Conservation (phyloP, 1,284 basidiomycete species). For the Ganoderma multipileum region DNA sequence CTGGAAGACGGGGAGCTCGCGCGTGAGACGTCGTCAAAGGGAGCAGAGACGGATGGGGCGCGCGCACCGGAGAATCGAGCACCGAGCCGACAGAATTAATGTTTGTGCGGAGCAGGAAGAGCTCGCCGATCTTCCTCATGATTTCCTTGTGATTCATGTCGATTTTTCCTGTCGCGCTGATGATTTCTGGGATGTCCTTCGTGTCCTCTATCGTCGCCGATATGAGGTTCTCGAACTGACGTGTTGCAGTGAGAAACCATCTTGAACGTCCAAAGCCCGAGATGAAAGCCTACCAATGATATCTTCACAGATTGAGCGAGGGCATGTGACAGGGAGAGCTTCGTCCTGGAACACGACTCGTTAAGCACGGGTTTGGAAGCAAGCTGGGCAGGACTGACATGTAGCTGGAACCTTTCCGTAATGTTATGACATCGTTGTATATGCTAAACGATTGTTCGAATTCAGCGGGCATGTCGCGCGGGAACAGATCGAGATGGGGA, state of each 20-base stretch:
- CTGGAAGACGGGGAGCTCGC: conserved; percentile 45
- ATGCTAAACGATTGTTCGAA: conserved; percentile 60
- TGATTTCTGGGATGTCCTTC: conserved; percentile 93
- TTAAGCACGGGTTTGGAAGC: conserved; percentile 24
- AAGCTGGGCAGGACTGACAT: conserved; percentile 67
- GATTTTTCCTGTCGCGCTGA: conserved; percentile 95
- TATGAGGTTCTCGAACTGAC: conserved; percentile 90
- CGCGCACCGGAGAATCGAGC: conserved; percentile 87
- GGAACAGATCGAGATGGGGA: conserved; percentile 19
- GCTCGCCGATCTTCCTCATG: conserved; percentile 96
- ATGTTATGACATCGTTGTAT: conserved; percentile 97
- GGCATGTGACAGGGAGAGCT: conserved; percentile 93
- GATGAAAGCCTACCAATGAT: conserved; percentile 65
- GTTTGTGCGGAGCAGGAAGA: conserved; percentile 94
- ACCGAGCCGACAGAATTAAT: conserved; percentile 97
- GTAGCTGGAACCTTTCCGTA: conserved; percentile 93
- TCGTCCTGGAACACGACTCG: conserved; percentile 71
- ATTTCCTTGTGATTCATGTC: conserved; percentile 92
- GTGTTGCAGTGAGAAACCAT: conserved; percentile 1
- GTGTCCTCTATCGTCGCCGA: conserved; percentile 95
- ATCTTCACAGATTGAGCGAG: conserved; percentile 97
- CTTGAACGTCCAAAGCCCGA: not conserved
- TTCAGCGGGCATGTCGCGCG: conserved; percentile 4
- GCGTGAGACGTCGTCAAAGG: conserved; percentile 4
- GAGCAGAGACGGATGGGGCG: not conserved